Evolutionary conservation across 768 basidiomycete species (phyloP), one percentile per base, ranked within the genome.

Genomic region (Asterophora lycoperdoides): DNA sequence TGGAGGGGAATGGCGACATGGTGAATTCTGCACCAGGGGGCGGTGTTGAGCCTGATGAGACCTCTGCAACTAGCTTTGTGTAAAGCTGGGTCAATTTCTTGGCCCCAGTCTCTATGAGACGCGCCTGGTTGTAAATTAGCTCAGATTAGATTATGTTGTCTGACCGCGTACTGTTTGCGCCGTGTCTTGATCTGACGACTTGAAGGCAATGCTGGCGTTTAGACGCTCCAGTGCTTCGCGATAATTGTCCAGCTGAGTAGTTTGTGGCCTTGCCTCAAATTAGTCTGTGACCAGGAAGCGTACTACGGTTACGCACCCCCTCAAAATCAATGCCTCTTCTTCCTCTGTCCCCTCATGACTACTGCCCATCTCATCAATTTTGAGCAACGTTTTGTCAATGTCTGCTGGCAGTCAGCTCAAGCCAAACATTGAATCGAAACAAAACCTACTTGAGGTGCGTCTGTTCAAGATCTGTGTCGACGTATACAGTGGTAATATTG

Each of bases 41-140:
- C 0, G 80, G 82, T 5, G 84, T 81, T n/a, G 76, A 72, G 23
- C 88, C 88, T 3, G 88, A 85, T 1, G 87, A 91, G 19, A 81
- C 86, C 67, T 90, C 89, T 2, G 90, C 89, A n/a, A 90, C 86
- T 28, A 87, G 74, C 58, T 88, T 89, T n/a, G 88, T 93, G 60
- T 86, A 92, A 10, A 90, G 66, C 57, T 89, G 88, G 0, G 82
- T 76, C 8, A 92, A 72, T 60, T 89, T 90, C 70, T 90, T 90
- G 5, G 82, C 81, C 7, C 90, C 89, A 1, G 87, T 87, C 68
- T 91, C 89, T 8, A 91, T 72, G 4, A 92, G 76, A 35, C 84
- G 80, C n/a, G 86, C 84, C 74, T 71, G 52, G 51, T 37, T 7
- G 42, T 28, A 49, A 30, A 15, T 49, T 19, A 20, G 34, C 17